Base-by-base conservation (phyloP, 148 eudicot species). In the Vaccinium darrowii region DNA sequence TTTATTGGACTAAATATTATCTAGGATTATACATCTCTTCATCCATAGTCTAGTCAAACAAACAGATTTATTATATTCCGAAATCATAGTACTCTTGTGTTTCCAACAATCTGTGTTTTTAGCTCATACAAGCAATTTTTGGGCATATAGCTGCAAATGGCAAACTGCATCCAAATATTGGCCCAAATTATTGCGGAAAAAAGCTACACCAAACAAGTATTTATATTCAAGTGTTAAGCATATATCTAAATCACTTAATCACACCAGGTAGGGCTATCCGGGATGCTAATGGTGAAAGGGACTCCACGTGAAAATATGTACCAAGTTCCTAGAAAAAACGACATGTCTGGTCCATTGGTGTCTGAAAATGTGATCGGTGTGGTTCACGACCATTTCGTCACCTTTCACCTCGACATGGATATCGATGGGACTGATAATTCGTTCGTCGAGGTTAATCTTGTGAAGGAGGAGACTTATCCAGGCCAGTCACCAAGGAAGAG, bases 331-430 rank as follows among this genome's bases (percentile, higher is more conserved):
- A 49, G 63, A 62, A 43, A 79, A 21, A 47, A 82, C 11, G 86
- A 87, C 51, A 76, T 86, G 56, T 67, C 84, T 0, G 88, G 89
- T 21, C 84, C 91, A 1, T 52, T 89, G 21, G 87, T 97, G 13
- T 94, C 99, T 1, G 99, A 97, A 86, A 95, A 97, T 43, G 88
- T 94, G 21, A 90, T 97, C 18, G 99, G 99, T 1, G 95, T 94
- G 0, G 92, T 95, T 88, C 98, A 97, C 81, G 99, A 97, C 77
- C 99, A 97, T 76, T 97, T 88, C 90, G 75, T 94, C 85, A 95
- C 95, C 9, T 97, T 92, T 88, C 87, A 93, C 83, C 96, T 97
- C 1, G 99, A 97, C 90, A 94, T 97, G 98, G 99, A 97, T 63
- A 54, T 97, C 1, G 98, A 97, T 15, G 96, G 93, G 49, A 58